Base-by-base conservation (phyloP, 148 eudicot species). In the Cornus suecica region DNA sequence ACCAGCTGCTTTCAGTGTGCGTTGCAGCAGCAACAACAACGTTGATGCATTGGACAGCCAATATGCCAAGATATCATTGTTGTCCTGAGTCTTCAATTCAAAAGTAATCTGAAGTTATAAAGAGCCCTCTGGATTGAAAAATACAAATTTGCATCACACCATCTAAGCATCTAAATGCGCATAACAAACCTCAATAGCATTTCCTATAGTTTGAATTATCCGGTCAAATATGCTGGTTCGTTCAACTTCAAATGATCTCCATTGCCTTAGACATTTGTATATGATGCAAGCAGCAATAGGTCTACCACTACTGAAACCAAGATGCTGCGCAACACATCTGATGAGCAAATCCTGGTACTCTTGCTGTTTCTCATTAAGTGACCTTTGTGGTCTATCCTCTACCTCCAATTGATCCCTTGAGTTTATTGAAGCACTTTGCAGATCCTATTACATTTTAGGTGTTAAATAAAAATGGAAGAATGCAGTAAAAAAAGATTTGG, bases 221-320 rank as follows among this genome's bases (percentile, higher is more conserved):
- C 89, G 83, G 80, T 93, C 94, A 79, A 93, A 93, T 65, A 91
- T 91, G 83, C 92, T 91, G 20, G 98, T 93, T 72, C 88, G 83
- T 82, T 93, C 98, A 76, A 86, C 98, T 87, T 93, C 98, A 80
- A 94, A 88, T 69, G 97, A 91, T 75, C 90, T 86, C 98, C 98
- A 94, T 64, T 94, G 97, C 72, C 91, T 81, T 51, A 94, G 91
- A 84, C 98, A 94, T 82, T 90, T 94, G 88, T 87, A 94, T 73
- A 94, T 91, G 66, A 91, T 90, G 80, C 94, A 91, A 25, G 98
- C 98, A 76, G 94, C 91, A 81, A 91, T 84, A 37, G 98, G 94
- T 62, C 94, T 84, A 30, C 88, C 98, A 81, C 76, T 91, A 27
- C 89, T 81, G 77, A 94, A 91, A 62, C 97, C 94, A 67, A 94